A percentile compares a stretch with the other conserved stretches of the same genome.
Conservation (phyloP, 139 green algal genomes). For the Closterium sp. region DNA sequence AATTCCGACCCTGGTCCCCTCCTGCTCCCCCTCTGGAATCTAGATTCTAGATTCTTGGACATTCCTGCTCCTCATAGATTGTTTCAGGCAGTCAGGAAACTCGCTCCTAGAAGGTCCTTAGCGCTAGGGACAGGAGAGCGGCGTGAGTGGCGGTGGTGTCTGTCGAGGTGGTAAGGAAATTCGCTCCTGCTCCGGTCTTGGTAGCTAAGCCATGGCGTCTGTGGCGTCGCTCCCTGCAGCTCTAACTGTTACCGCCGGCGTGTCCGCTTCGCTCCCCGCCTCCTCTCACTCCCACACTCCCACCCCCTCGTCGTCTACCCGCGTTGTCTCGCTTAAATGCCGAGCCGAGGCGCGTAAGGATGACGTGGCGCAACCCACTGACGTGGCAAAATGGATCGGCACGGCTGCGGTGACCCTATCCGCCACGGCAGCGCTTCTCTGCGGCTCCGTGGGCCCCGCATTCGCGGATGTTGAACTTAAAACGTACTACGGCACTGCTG, state of each 20-base stretch:
- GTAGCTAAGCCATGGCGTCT: neutral
- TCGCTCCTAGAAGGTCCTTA: neutral
- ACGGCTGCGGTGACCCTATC: neutral
- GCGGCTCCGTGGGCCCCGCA: neutral
- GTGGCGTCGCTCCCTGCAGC: neutral
- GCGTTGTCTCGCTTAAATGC: neutral
- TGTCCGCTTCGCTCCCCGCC: neutral
- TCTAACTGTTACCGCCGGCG: neutral
- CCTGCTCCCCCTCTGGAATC: too few relatives aligned
- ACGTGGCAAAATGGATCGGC: neutral
- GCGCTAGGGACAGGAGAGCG: neutral
- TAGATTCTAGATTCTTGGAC: neutral
- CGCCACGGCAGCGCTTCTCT: neutral
- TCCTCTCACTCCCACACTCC: neutral
- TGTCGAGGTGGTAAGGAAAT: neutral
- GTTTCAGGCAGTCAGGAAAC: neutral
- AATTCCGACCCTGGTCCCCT: too few relatives aligned
- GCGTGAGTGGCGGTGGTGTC: neutral
- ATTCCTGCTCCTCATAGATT: neutral
- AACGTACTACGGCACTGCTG: conserved; percentile 42
- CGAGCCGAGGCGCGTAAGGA: neutral
- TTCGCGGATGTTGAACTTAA: conserved; percentile 26
- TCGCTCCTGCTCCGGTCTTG: neutral
- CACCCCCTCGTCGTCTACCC: neutral
- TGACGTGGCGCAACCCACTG: neutral